Conservation (phyloP, 139 green algal species). For the Tetraselmis chui region DNA sequence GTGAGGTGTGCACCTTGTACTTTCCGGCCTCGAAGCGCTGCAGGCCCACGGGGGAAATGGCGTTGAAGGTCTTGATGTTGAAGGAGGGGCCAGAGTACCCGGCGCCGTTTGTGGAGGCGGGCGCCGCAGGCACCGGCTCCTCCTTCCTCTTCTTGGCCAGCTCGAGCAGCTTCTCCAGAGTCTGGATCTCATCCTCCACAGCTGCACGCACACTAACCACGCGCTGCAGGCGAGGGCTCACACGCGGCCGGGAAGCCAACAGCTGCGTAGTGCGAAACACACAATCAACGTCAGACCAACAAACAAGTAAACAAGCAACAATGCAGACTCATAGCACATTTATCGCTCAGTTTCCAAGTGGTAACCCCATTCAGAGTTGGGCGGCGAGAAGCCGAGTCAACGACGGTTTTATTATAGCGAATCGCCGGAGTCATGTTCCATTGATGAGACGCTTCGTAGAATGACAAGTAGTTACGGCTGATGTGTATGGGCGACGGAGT, state of each 20-base stretch:
- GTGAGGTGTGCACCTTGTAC: constrained; percentile 21
- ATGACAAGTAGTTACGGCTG: no score
- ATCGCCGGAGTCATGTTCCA: no score
- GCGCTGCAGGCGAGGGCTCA: not conserved
- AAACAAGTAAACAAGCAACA: not conserved
- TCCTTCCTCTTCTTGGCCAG: not conserved
- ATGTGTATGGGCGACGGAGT: no score
- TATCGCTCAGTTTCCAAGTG: no score
- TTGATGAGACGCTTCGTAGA: no score
- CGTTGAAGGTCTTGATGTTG: constrained; percentile 41
- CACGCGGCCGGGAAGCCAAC: not conserved
- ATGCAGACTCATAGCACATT: no score
- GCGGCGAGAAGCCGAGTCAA: no score
- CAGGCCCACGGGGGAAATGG: constrained; percentile 41
- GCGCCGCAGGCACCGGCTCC: not conserved
- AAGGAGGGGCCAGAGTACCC: constrained; percentile 24
- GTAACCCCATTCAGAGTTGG: no score
- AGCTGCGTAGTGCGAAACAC: not conserved
- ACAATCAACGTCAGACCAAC: not conserved
- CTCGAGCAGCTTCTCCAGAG: not conserved
- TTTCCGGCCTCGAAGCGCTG: constrained; percentile 33
- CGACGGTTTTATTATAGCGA: no score
- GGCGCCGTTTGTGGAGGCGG: not conserved
- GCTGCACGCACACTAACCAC: not conserved
- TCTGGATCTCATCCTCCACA: not conserved